Evolutionary conservation across 2,329 filamentous ascomycete species (phyloP), one percentile per base, ranked within the genome.

Genomic region (Cordyceps cicadae): DNA sequence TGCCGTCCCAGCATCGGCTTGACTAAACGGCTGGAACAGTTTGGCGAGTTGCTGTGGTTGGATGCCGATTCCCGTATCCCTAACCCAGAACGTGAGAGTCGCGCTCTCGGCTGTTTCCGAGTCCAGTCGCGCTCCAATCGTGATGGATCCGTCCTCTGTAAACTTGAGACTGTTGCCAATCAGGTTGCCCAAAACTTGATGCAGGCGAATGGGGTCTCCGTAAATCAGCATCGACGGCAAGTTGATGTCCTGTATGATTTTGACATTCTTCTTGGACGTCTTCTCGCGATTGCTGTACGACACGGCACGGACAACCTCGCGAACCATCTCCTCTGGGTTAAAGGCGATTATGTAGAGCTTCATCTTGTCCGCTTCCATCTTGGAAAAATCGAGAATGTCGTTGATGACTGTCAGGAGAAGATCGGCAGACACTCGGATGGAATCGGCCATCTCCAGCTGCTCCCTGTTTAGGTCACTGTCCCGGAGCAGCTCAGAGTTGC

Each of bases 81-180:
- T 81, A 37, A 97, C 91, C 74, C 89, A 93, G 70, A 93, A 94
- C 2, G 88, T 92, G 60, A 96, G 79, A 29, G 86, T 87, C 7
- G 91, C 86, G 62, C 81, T 82, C 45, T 89, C 84, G 15, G 82
- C 79, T 11, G 85, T 87, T 69, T 96, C 89, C 8, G 79, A 78
- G 51, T 91, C 86, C 21, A 92, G 82, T 26, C 82, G 82, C 5
- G 91, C 90, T 52, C 86, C 86, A 56, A 97, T 90, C 0, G 90
- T 95, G 62, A 97, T 89, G 0, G 88, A 89, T 0, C 92, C 92
- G 62, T 87, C 83, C 61, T 92, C 89, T 0, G 92, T 97, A 70
- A 97, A 97, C 70, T 97, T 97, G 73, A 96, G 87, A 69, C 89
- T 93, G 76, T 97, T 97, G 64, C 89, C 89, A 49, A 97, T 88